Conservation (phyloP, 2,329 filamentous ascomycete genomes). For the Sporothrix inflata region DNA sequence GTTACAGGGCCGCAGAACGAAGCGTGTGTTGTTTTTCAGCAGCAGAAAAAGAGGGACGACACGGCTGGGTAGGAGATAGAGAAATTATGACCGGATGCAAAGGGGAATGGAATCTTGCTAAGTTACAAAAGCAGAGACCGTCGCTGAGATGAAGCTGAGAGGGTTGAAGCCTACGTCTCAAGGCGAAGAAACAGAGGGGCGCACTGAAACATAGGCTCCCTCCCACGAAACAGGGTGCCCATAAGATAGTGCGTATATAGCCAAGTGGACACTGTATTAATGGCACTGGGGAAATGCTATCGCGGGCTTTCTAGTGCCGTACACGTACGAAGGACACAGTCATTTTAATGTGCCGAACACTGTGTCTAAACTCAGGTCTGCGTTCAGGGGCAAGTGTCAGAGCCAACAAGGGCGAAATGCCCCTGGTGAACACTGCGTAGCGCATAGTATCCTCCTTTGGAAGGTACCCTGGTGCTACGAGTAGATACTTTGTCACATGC, state of each 20-base stretch:
- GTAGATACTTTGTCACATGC: too few relatives aligned
- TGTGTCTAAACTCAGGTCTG: background rate
- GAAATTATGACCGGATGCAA: background rate
- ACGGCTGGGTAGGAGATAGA: background rate
- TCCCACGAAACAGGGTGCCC: background rate
- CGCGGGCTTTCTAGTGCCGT: background rate
- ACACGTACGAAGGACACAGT: background rate
- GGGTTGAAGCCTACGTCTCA: background rate
- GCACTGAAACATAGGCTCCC: background rate
- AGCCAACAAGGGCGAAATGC: background rate
- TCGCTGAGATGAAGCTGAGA: background rate
- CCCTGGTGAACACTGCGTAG: background rate
- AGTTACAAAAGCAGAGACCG: background rate
- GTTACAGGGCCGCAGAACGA: background rate
- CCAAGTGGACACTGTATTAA: background rate
- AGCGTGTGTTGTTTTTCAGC: background rate
- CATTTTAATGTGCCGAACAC: background rate
- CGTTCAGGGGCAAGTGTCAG: constrained; percentile 5
- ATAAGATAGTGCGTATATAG: background rate
- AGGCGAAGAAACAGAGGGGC: background rate
- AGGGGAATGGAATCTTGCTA: background rate
- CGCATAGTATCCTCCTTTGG: background rate
- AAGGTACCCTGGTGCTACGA: too few relatives aligned
- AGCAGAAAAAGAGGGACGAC: background rate
- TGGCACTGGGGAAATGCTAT: background rate